Evolutionary conservation across 495 filamentous ascomycete species (phyloP).

Genomic region (Corynascus novoguineensis): DNA sequence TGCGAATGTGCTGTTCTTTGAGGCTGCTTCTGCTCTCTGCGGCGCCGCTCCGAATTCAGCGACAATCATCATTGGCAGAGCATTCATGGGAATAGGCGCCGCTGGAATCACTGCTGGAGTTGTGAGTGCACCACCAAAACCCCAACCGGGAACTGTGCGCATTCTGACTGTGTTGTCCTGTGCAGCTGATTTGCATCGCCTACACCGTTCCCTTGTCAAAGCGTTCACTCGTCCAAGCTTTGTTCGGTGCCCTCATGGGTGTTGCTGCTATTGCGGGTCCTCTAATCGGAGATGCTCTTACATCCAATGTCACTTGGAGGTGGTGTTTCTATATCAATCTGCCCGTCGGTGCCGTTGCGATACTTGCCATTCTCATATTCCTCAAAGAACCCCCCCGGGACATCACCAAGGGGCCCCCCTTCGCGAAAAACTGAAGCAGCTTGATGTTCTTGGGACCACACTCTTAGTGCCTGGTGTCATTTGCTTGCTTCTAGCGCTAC

Average conservation of each 20-base stretch:
- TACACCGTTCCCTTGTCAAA: no score
- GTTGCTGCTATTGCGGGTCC: slow-evolving; percentile 65
- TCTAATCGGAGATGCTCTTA: slow-evolving; percentile 51
- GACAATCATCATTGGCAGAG: slow-evolving; percentile 52
- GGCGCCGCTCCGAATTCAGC: slow-evolving; percentile 49
- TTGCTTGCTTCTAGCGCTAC: slow-evolving; percentile 64
- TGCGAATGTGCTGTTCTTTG: slow-evolving; percentile 40
- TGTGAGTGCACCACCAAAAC: no score
- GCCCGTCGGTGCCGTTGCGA: slow-evolving; percentile 59
- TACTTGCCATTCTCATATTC: slow-evolving; percentile 50
- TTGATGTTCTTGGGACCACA: slow-evolving; percentile 50
- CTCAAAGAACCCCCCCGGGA: slow-evolving; percentile 21
- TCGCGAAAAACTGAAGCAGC: slow-evolving; percentile 43
- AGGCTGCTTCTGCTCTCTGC: slow-evolving; percentile 50
- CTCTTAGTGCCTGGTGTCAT: slow-evolving; percentile 63
- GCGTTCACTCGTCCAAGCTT: no score
- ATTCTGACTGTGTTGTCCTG: no score
- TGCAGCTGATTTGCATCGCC: no score
- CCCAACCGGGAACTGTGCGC: no score
- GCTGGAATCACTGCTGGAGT: slow-evolving; percentile 36
- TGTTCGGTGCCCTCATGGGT: no score
- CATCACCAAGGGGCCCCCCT: background rate
- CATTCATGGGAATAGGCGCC: slow-evolving; percentile 47
- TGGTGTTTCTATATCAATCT: slow-evolving; percentile 79
- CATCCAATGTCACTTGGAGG: slow-evolving; percentile 58